Evolutionary conservation across 176 grass and related monocot genomes (phyloP), one percentile per base, ranked within the genome.

Genomic region (Avena eriantha): DNA sequence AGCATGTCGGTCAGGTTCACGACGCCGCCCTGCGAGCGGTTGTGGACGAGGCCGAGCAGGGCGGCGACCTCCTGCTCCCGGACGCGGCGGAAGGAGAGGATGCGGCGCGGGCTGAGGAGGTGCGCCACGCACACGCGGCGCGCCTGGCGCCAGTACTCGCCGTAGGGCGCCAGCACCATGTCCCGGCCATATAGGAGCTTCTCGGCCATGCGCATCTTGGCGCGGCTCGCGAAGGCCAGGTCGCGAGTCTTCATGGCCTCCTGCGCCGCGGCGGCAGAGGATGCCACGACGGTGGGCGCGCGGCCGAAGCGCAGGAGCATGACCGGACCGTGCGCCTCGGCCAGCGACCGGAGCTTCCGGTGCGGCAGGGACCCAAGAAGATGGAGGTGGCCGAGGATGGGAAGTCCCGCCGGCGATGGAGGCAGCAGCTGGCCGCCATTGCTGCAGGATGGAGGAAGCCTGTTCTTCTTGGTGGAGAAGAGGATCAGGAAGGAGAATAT

Each of bases 321-420:
- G 53, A 95, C 86, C 17, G 80, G 88, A 11, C 93, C 93, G 45
- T 95, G 81, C 9, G 11, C 49, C 26, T 24, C 8, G 2, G 93
- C 84, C 43, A 95, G 54, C 8, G 64, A 21, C 4, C 4, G 69
- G 49, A 95, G 85, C 3, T 64, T 76, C 4, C 67, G 85, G 53
- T 90, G 90, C 5, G 85, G 85, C 2, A 86, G 63, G 3, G 88
- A 53, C 0, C 90, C 90, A 6, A 95, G 88, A 34, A 90, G 76
- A 2, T 82, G 90, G 8, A 95, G 88, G 78, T 93, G 90, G 21
- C 94, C 94, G 13, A 96, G 60, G 56, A 95, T 4, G 29, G 94
- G 91, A 23, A 89, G 60, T 1, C 85, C 84, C 49, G 22, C 58
- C 24, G 90, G 90, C 66, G 87, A 89, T 31, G 87, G 87, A 10